phyloP scores from a whole-genome alignment of 1,284 basidiomycete genomes.

The Pholiota adiposa region DNA sequence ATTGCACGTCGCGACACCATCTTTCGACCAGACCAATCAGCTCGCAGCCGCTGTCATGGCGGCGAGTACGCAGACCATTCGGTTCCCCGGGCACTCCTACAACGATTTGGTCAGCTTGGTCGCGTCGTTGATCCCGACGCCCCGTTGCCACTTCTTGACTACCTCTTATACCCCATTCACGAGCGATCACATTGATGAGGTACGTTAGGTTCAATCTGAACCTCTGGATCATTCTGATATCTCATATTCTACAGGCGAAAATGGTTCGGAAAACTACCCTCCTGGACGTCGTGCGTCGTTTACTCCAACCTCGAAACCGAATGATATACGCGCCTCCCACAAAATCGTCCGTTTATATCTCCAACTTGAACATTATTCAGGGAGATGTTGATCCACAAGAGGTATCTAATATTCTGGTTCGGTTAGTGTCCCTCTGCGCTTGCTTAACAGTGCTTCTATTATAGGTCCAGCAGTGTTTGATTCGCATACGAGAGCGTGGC shows the following conservation, averaged over 20 bases:
- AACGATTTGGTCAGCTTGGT: constrained; percentile 98
- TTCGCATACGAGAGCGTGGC: constrained; percentile 95
- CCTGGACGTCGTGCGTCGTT: constrained; percentile 96
- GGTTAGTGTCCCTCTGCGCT: no score
- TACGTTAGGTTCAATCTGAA: constrained; percentile 32
- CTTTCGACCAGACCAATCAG: constrained; percentile 95
- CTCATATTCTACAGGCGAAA: constrained; percentile 62
- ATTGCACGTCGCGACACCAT: constrained; percentile 88
- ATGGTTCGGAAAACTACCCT: constrained; percentile 93
- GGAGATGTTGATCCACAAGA: constrained; percentile 98
- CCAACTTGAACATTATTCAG: constrained; percentile 98
- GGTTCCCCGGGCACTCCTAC: constrained; percentile 99
- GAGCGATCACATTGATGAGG: constrained; percentile 93
- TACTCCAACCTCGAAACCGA: constrained; percentile 97
- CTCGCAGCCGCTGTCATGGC: constrained; percentile 95
- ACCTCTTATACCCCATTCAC: constrained; percentile 99
- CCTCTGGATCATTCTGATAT: constrained; percentile 7
- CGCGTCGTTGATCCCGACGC: constrained; percentile 96
- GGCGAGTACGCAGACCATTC: constrained; percentile 94
- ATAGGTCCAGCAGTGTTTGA: constrained; percentile 97
- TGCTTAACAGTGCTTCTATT: no score
- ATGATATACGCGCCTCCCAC: constrained; percentile 94
- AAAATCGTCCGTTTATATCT: constrained; percentile 95
- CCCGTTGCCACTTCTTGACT: constrained; percentile 98
- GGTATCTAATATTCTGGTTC: constrained; percentile 59